Percentiles rank a stretch among this genome's conserved stretches.
Evolutionary conservation across 257 asterid genomes (phyloP).

Genomic region (Cruciata laevipes): DNA sequence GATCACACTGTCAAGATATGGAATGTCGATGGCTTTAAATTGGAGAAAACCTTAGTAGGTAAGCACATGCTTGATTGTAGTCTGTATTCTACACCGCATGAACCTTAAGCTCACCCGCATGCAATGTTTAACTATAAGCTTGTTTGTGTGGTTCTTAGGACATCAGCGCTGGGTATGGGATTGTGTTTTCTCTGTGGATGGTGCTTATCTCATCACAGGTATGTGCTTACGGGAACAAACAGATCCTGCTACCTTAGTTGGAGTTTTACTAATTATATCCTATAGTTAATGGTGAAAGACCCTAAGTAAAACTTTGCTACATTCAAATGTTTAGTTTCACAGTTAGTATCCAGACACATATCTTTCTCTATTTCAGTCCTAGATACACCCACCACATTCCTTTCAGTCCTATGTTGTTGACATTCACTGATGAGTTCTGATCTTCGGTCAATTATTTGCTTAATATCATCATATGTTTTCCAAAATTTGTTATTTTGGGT

Average conservation of each 20-base stretch:
- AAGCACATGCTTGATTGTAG: conserved; percentile 7
- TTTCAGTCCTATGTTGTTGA: neutral
- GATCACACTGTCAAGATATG: conserved; percentile 91
- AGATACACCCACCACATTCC: neutral
- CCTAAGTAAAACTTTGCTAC: neutral
- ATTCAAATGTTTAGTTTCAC: neutral
- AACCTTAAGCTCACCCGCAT: neutral
- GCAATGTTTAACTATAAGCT: conserved; percentile 9
- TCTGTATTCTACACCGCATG: neutral
- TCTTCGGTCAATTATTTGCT: neutral
- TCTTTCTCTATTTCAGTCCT: neutral
- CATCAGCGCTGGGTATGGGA: conserved; percentile 99
- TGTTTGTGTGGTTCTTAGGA: conserved; percentile 38
- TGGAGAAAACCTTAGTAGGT: conserved; percentile 84
- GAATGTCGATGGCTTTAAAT: conserved; percentile 89
- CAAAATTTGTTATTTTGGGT: neutral
- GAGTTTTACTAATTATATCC: neutral
- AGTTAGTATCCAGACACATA: neutral
- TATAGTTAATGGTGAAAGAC: neutral
- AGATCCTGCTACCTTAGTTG: neutral
- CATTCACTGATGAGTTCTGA: neutral
- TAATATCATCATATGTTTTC: neutral
- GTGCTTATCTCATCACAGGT: conserved; percentile 93
- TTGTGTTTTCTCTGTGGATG: conserved; percentile 94
- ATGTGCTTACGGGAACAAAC: conserved; percentile 9